Conservation (phyloP, 1,139 yeast species). For the Debaryomycetaceae sp. region DNA sequence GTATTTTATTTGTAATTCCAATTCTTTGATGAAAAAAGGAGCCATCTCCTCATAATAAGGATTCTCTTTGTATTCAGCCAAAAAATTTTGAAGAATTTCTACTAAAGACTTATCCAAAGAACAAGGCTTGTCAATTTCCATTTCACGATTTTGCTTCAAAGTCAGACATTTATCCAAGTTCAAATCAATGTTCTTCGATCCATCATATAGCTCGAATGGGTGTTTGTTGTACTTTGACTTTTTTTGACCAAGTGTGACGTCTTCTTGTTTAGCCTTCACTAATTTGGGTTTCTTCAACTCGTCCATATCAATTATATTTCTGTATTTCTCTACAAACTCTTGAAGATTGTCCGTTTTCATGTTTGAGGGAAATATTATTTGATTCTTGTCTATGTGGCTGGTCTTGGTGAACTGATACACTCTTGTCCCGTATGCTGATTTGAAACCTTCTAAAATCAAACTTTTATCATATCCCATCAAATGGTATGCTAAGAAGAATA, state of each 20-base stretch:
- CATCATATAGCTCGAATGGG: constrained; percentile 16
- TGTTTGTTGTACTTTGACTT: constrained; percentile 13
- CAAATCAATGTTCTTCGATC: constrained; percentile 13
- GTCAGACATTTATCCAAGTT: constrained; percentile 16
- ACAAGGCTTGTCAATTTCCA: constrained; percentile 18
- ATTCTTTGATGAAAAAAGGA: constrained; percentile 23
- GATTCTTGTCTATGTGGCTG: constrained; percentile 14
- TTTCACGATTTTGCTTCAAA: constrained; percentile 9
- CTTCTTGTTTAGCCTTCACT: constrained; percentile 2
- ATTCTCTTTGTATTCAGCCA: constrained; percentile 14
- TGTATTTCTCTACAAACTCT: constrained; percentile 9
- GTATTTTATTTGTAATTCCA: constrained; percentile 22
- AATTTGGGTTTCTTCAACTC: constrained; percentile 2
- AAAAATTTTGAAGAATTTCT: constrained; percentile 15
- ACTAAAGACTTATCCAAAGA: constrained; percentile 19
- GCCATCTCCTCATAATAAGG: constrained; percentile 23
- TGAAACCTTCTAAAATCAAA: constrained; percentile 7
- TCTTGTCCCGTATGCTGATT: constrained; percentile 10
- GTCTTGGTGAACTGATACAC: constrained; percentile 7
- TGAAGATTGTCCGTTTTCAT: constrained; percentile 8
- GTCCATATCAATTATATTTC: constrained; percentile 3
- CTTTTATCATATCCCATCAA: constrained; percentile 5
- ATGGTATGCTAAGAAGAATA: constrained; percentile 4
- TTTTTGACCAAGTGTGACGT: neutral
- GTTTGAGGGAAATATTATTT: constrained; percentile 16